A percentile compares a stretch with the other conserved stretches of the same genome.
Evolutionary conservation across 1,284 basidiomycete species (phyloP).

Genomic region (Ustilago loliicola): DNA sequence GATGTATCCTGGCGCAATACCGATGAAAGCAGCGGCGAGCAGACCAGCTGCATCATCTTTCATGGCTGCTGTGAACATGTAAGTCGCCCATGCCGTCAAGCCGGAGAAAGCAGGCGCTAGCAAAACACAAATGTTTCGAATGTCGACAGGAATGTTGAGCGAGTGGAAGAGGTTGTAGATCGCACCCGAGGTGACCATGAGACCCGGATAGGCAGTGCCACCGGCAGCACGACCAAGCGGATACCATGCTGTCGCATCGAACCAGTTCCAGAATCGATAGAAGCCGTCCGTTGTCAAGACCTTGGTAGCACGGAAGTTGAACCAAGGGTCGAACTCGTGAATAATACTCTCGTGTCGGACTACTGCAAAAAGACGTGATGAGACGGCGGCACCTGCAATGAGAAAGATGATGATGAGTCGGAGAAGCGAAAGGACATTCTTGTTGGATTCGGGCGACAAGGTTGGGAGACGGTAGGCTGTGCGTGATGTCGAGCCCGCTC

Average conservation of each 20-base stretch:
- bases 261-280: constrained; percentile 82
- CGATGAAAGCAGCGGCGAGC: constrained; percentile 97
- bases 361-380: constrained; percentile 96
- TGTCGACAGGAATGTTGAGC: constrained; percentile 94
- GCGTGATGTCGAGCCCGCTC: constrained; percentile 20
- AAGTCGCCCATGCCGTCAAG: constrained; percentile 96
- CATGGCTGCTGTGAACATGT: constrained; percentile 72
- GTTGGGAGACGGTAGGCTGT: constrained; percentile 51
- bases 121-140: constrained; percentile 95
- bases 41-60: constrained; percentile 83
- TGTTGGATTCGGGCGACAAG: constrained; percentile 51
- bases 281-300: constrained; percentile 80
- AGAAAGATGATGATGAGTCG: constrained; percentile 67
- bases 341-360: constrained; percentile 99
- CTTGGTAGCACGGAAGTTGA: constrained; percentile 75
- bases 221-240: constrained; percentile 97
- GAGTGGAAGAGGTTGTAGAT: constrained; percentile 92
- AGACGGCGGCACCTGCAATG: constrained; percentile 82
- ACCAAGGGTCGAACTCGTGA: constrained; percentile 98
- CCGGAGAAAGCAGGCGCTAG: constrained; percentile 97
- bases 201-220: constrained; percentile 94
- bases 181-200: constrained; percentile 97
- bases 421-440: constrained; percentile 62
- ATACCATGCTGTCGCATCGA: constrained; percentile 96
- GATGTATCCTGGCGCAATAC: constrained; percentile 95